Evolutionary conservation across 768 basidiomycete species (phyloP), one percentile per base, ranked within the genome.

Genomic region (Heimioporus sp.): DNA sequence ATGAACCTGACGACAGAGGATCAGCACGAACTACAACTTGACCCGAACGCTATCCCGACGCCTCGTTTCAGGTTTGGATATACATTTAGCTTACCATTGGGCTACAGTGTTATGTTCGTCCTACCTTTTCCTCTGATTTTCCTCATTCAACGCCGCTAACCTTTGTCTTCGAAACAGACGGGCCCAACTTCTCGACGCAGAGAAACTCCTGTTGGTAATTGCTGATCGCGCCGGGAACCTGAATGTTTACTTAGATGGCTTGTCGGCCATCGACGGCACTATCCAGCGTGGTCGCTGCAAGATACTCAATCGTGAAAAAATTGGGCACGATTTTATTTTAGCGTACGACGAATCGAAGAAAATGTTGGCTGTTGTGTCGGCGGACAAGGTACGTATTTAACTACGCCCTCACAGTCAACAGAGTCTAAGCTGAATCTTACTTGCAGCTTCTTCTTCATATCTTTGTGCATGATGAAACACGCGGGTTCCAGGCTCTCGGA

Each of bases 341-440:
- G 71, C 82, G 0, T 81, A 75, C 52, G 80, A 85, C 42, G 81
- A 84, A 56, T 62, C 68, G 10, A 79, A 74, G 54, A 73, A 76
- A 2, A 73, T 78, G 63, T 57, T 85, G 17, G 73, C 74, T 0
- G 51, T 83, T 0, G 76, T 80, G 48, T 67, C 74, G 6, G 60
- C 71, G 0, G 67, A 66, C 5, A 80, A 76, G 69, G 80, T 75
- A 19, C 3, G 49, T 41, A 0, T 45, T 38, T 11, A 3, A 28
- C 21, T 34, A n/a, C 6, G 20, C 43, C 0, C 32, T 8, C 2
- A 5, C 21, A 1, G 5, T 43, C 10, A 3, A 17, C 44, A 10
- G 40, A 0, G 3, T 21, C 34, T 24, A 3, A 10, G 9, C 21
- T 5, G 24, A 28, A 28, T 6, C 16, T 35, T 35, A 0, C 19